Evolutionary conservation across 1,284 basidiomycete species (phyloP), one percentile per base, ranked within the genome.

Genomic region (Heterobasidion irregulare): DNA sequence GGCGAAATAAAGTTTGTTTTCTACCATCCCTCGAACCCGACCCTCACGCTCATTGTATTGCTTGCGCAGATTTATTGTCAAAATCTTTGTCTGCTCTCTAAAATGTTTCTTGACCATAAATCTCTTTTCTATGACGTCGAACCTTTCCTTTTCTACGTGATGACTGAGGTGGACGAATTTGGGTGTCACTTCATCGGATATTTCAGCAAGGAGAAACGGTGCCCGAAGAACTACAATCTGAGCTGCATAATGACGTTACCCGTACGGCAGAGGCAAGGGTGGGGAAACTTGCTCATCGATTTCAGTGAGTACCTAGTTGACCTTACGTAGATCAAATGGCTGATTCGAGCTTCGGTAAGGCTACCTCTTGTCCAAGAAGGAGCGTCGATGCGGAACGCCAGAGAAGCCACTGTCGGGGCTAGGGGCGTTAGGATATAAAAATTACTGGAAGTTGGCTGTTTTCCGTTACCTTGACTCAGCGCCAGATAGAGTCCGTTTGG

Each of bases 221-320:
- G 92, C 68, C 87, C 91, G 53, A 93, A 94, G 71, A 91, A 96
- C 67, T 94, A 92, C 71, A 99, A 99, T 72, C 86, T 99, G 61
- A 97, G 93, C 71, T 99, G 97, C 75, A 99, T 99, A 69, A 98
- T 99, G 95, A 99, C 97, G 9, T 73, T 99, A 45, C 97, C 97
- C 0, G 90, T 98, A 44, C 78, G 94, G 61, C 97, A 99, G 69
- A 77, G 97, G 57, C 86, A 91, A 66, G 94, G 94, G 0, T 98
- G 94, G 93, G 94, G 94, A 8, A 93, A 94, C 71, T 77, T 93
- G 56, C 77, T 98, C 63, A 98, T 98, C 66, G 97, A 93, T 70
- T 97, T 98, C 72, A 98, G 95, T 97, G 71, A 68, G 94, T 78
- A 52, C n/a, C 56, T 2, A 52, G 58, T 52, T 43, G 13, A 38